Percentiles rank a stretch among this genome's conserved stretches.
These are phyloP conservation scores for Durotheca rogersii DNA, from an alignment of 495 filamentous ascomycete genomes.

Conservation along the genomic window DNA sequence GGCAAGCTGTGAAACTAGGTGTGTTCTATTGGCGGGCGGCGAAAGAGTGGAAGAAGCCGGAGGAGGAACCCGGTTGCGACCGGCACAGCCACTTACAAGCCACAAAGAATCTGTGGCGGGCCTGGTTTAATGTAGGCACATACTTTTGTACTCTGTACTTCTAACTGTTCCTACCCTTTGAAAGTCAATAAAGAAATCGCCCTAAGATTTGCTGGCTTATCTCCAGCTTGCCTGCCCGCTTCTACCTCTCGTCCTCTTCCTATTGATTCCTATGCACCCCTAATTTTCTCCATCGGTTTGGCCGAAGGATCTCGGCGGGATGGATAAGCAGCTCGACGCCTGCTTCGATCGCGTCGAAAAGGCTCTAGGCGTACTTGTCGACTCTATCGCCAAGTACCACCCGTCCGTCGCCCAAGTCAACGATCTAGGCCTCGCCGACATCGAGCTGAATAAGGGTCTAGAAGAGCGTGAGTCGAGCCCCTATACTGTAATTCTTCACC, in stretches of 20 bases:
- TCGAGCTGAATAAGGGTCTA: slow-evolving; percentile 59
- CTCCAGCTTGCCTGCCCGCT: not conserved
- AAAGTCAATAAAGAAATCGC: too few relatives aligned
- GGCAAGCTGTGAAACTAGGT: slow-evolving; percentile 32
- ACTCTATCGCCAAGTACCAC: slow-evolving; percentile 77
- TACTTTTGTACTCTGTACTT: too few relatives aligned
- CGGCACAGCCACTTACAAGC: slow-evolving; percentile 24
- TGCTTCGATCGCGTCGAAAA: slow-evolving; percentile 69
- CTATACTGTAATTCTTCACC: not conserved
- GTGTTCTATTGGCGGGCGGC: too few relatives aligned
- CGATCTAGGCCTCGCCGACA: slow-evolving; percentile 67
- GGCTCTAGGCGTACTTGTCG: slow-evolving; percentile 64
- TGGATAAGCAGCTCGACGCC: slow-evolving; percentile 60
- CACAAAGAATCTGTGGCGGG: too few relatives aligned
- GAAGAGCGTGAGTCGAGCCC: slow-evolving; percentile 52
- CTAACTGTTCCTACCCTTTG: too few relatives aligned
- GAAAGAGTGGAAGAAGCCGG: too few relatives aligned
- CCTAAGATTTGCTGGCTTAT: too few relatives aligned
- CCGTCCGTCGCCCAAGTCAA: slow-evolving; percentile 63
- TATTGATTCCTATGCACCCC: too few relatives aligned
- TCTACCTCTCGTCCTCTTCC: too few relatives aligned
- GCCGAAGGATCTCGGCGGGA: slow-evolving; percentile 32
- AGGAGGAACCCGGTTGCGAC: slow-evolving; percentile 31
- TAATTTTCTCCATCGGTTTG: too few relatives aligned
- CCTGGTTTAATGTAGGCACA: too few relatives aligned